Base-by-base conservation (phyloP, 2,329 filamentous ascomycete genomes). In the Nigrospora osmanthi region DNA sequence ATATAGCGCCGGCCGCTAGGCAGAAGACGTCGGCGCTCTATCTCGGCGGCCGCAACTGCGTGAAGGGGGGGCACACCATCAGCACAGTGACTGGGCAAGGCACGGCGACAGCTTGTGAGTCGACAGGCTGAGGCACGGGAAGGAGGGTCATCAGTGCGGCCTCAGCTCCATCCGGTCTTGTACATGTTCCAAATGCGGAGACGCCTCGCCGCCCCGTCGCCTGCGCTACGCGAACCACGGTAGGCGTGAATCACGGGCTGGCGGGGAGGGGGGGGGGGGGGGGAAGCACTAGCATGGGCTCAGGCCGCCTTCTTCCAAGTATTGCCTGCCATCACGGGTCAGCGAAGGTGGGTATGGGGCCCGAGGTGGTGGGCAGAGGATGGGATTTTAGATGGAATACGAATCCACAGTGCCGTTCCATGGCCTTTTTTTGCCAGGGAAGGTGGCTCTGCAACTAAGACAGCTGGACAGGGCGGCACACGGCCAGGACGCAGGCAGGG, bases 141-240 rank as follows among this genome's bases (percentile, higher is more conserved):
- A 50, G 51, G 57, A 55, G 60, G 57, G 54, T 62, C 57, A 60
- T 54, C 47, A 47, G 35, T 47, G 53, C 51, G 51, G 49, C 43
- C 43, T 39, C 49, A 47, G 48, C 40, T 42, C 40, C 32, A 36
- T 23, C 16, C 23, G 28, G 28, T 23, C 44, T 48, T 49, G 44
- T 43, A 49, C 49, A 44, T 42, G 48, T 53, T 50, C 47, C 47
- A 46, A 50, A 46, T 50, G 49, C 45, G 49, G 54, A 45, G 42
- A 45, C 52, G 52, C 50, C 37, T 42, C 40, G 35, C 32, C 40
- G 33, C 40, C 34, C 32, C 40, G 40, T 42, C 35, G 35, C 33
- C 40, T n/a, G 34, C 14, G 34, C 34, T 16, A 35, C 13, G 34
- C 42, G 48, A 44, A 43, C n/a, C 49, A 47, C 51, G 48, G 52